Conservation (phyloP, 441 rosid species). For the Melastoma candidum region DNA sequence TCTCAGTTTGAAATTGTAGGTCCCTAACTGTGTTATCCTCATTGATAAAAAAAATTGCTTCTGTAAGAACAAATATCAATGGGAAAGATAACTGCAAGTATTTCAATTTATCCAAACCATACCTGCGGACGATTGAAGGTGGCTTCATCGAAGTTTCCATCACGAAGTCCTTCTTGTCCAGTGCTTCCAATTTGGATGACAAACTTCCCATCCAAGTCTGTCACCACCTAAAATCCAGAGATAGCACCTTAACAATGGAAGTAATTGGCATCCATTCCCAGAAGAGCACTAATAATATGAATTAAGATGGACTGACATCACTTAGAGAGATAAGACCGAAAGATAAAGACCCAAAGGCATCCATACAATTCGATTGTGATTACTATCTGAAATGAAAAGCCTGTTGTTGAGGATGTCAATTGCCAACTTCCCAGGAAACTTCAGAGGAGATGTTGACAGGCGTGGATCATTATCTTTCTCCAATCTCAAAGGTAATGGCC, state of each 20-base stretch:
- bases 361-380: slow-evolving; percentile 85
- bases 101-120: slow-evolving; percentile 6
- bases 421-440: slow-evolving; percentile 93
- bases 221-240: slow-evolving; percentile 54
- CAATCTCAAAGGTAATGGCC: slow-evolving; percentile 60
- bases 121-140: slow-evolving; percentile 88
- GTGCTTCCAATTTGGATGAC: slow-evolving; percentile 77
- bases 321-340: not conserved
- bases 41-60: not conserved
- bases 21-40: not conserved
- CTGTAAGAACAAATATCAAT: too few species aligned
- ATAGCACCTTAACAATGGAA: too few species aligned
- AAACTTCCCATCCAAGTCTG: slow-evolving; percentile 82
- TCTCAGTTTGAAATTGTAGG: not conserved
- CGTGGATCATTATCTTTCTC: slow-evolving; percentile 86
- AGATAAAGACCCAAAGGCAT: slow-evolving; percentile 19
- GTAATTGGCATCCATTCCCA: too few species aligned
- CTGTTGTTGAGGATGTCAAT: slow-evolving; percentile 78
- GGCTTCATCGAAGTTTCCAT: slow-evolving; percentile 84
- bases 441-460: slow-evolving; percentile 66
- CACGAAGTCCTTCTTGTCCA: slow-evolving; percentile 72
- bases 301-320: too few species aligned
- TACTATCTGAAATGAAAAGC: slow-evolving; percentile 91
- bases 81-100: too few species aligned
- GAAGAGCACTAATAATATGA: too few species aligned